Evolutionary conservation across 805 yeast species (phyloP).

Genomic region (Saccharomycopsis sp.): DNA sequence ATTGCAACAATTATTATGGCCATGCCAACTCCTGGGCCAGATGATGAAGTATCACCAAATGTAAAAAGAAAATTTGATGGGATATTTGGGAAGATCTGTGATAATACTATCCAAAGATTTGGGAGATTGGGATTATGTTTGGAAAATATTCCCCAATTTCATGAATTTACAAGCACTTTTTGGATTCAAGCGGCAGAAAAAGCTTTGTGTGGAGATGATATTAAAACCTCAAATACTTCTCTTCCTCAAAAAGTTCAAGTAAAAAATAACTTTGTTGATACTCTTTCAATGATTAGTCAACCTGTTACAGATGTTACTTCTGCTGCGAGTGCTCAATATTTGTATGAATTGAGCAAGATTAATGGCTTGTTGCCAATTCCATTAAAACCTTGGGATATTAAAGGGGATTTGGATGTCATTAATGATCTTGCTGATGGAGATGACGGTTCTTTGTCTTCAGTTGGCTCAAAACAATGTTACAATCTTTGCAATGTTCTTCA

Average conservation of each 20-base stretch:
- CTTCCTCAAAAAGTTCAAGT: too few species aligned
- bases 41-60: too few species aligned
- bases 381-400: too few species aligned
- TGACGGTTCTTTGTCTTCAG: neutral
- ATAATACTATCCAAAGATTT: conserved; percentile 5
- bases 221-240: neutral
- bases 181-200: conserved; percentile 17
- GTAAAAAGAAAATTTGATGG: conserved; percentile 10
- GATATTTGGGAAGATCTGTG: conserved; percentile 14
- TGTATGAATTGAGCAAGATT: conserved; percentile 8
- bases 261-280: too few species aligned
- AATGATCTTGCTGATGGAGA: too few species aligned
- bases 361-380: too few species aligned
- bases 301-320: conserved; percentile 5
- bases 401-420: too few species aligned
- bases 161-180: conserved; percentile 8
- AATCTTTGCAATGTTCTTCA: conserved; percentile 10
- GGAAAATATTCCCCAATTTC: conserved; percentile 7
- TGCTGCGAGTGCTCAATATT: conserved; percentile 8
- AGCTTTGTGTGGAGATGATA: conserved; percentile 11
- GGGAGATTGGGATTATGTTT: conserved; percentile 14
- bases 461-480: conserved; percentile 11
- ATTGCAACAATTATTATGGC: too few species aligned
- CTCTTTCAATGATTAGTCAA: neutral
- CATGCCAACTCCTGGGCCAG: too few species aligned